Percentiles rank a stretch among this genome's conserved stretches.
phyloP scores from a whole-genome alignment of 768 basidiomycete genomes.

The Mycena indigotica region DNA sequence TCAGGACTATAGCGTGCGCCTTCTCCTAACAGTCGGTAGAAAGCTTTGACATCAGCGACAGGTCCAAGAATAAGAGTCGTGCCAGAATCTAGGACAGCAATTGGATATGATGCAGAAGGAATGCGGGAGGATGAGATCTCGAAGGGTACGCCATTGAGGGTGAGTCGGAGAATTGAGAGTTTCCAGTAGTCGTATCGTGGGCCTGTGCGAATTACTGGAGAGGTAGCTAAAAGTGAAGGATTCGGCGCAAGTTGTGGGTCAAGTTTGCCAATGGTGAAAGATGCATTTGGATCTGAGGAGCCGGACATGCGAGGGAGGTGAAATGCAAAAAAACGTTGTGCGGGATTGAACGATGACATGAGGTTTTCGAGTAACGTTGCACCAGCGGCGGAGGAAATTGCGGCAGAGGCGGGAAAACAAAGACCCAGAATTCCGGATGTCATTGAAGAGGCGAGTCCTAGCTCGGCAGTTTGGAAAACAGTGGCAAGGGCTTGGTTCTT shows the following conservation, averaged over 20 bases:
- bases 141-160: slow-evolving; percentile 44
- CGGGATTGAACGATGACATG: slow-evolving; percentile 42
- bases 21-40: slow-evolving; percentile 51
- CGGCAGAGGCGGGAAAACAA: slow-evolving; percentile 48
- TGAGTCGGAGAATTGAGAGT: slow-evolving; percentile 47
- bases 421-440: slow-evolving; percentile 62
- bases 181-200: slow-evolving; percentile 60
- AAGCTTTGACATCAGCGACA: slow-evolving; percentile 49
- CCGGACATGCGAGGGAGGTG: slow-evolving; percentile 42
- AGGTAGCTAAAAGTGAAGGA: slow-evolving; percentile 35
- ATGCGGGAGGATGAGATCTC: slow-evolving; percentile 49
- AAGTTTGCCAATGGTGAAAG: slow-evolving; percentile 55
- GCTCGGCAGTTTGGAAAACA: slow-evolving; percentile 44
- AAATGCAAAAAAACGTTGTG: slow-evolving; percentile 51
- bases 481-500: slow-evolving; percentile 51
- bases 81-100: slow-evolving; percentile 67
- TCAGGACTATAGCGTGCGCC: slow-evolving; percentile 41
- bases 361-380: slow-evolving; percentile 50
- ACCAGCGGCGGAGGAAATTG: slow-evolving; percentile 49
- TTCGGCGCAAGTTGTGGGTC: slow-evolving; percentile 40
- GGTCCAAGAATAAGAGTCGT: slow-evolving; percentile 61
- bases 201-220: slow-evolving; percentile 41
- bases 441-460: slow-evolving; percentile 47
- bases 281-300: slow-evolving; percentile 35
- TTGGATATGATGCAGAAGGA: slow-evolving; percentile 39